Evolutionary conservation across 1,284 basidiomycete species (phyloP).

Genomic region (Ustilago tritici): DNA sequence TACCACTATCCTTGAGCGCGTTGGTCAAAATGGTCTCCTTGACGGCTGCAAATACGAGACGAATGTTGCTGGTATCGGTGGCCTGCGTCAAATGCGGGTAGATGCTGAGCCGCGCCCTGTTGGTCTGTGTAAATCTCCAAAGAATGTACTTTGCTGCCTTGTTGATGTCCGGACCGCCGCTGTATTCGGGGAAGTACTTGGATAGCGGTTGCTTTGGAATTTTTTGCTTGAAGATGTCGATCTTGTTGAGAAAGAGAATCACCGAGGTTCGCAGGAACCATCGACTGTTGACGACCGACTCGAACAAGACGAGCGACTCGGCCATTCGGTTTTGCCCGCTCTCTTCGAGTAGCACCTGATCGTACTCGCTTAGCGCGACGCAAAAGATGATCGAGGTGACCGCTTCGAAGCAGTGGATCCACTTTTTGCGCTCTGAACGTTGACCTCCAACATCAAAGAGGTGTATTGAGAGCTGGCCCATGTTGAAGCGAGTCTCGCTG

Average conservation of each 20-base stretch:
- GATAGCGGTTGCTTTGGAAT: slow-evolving; percentile 81
- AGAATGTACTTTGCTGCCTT: slow-evolving; percentile 98
- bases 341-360: slow-evolving; percentile 64
- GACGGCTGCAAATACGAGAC: slow-evolving; percentile 93
- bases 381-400: slow-evolving; percentile 67
- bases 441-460: slow-evolving; percentile 68
- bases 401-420: slow-evolving; percentile 69
- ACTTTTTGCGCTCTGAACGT: slow-evolving; percentile 66
- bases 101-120: slow-evolving; percentile 73
- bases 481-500: slow-evolving; percentile 79
- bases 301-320: slow-evolving; percentile 91
- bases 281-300: slow-evolving; percentile 86
- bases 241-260: slow-evolving; percentile 86
- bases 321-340: slow-evolving; percentile 85
- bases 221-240: slow-evolving; percentile 94
- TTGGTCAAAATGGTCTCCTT: slow-evolving; percentile 77
- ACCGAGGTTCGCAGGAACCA: slow-evolving; percentile 96
- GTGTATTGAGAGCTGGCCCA: slow-evolving; percentile 70
- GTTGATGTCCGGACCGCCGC: slow-evolving; percentile 88
- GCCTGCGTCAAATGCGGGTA: slow-evolving; percentile 73
- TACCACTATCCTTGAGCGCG: slow-evolving; percentile 57
- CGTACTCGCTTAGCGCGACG: slow-evolving; percentile 68
- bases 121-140: slow-evolving; percentile 96
- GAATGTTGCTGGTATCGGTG: slow-evolving; percentile 77
- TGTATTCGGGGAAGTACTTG: slow-evolving; percentile 93